Evolutionary conservation across 129 eudicot genomes (phyloP).

Genomic region (Silybum marianum): DNA sequence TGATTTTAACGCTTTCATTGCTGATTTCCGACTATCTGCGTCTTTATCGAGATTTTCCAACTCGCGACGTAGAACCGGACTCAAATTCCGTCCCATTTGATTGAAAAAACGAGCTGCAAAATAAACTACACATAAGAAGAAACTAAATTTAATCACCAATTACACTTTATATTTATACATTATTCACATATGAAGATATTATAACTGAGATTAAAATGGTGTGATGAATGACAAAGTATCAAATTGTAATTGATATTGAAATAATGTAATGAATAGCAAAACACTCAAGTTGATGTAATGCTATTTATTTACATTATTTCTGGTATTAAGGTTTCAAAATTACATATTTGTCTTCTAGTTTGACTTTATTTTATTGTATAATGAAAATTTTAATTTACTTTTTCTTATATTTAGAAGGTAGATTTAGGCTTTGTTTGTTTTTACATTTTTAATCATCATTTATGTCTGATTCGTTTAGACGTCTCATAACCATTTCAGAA

Average conservation of each 20-base stretch:
- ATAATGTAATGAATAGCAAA: neutral
- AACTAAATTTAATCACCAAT: neutral
- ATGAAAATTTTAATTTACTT: no score
- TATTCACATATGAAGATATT: neutral
- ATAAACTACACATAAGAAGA: conserved; percentile 7
- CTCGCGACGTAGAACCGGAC: conserved; percentile 71
- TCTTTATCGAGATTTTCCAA: conserved; percentile 91
- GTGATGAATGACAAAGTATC: neutral
- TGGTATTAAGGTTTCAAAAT: no score
- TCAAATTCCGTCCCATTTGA: conserved; percentile 71
- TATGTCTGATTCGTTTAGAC: no score
- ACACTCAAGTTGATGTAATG: neutral
- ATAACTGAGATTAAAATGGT: neutral
- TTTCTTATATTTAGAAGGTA: no score
- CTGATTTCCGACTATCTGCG: conserved; percentile 79
- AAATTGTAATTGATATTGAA: no score
- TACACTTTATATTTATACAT: no score
- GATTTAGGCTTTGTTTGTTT: no score
- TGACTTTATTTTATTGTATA: no score
- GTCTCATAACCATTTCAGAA: no score
- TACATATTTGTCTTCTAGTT: no score
- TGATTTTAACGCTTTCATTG: conserved; percentile 87
- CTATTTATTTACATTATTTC: no score
- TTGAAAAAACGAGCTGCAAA: conserved; percentile 16
- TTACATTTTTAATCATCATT: no score